Evolutionary conservation across 1,139 yeast species (phyloP).

Genomic region (Lodderomyces metapsilosis): DNA sequence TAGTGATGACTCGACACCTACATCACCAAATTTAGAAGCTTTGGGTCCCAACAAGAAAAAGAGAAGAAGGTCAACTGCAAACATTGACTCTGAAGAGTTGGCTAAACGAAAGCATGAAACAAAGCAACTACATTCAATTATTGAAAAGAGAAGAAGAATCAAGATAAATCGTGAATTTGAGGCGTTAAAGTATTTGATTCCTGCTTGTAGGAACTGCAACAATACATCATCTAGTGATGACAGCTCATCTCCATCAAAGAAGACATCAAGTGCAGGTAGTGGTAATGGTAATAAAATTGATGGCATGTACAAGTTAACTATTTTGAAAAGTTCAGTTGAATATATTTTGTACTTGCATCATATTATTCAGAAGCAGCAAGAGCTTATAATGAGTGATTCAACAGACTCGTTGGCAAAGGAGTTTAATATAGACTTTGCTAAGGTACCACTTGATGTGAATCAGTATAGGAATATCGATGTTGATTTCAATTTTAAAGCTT

Average conservation of each 20-base stretch:
- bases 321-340: slow-evolving; percentile 77
- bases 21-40: slow-evolving; percentile 11
- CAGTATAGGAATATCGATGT: slow-evolving; percentile 57
- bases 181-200: slow-evolving; percentile 72
- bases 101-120: slow-evolving; percentile 58
- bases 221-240: slow-evolving; percentile 9
- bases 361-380: slow-evolving; percentile 48
- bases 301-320: slow-evolving; percentile 79
- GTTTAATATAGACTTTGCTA: slow-evolving; percentile 47
- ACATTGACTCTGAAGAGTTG: slow-evolving; percentile 51
- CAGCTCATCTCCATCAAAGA: slow-evolving; percentile 10
- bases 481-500: slow-evolving; percentile 51
- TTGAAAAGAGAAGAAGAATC: slow-evolving; percentile 74
- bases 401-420: slow-evolving; percentile 13
- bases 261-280: slow-evolving; percentile 12
- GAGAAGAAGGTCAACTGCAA: slow-evolving; percentile 47
- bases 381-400: slow-evolving; percentile 22
- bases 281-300: slow-evolving; percentile 42
- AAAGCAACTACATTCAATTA: slow-evolving; percentile 69
- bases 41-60: slow-evolving; percentile 30
- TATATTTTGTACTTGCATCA: slow-evolving; percentile 70
- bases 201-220: slow-evolving; percentile 53
- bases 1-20: slow-evolving; percentile 5
- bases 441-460: slow-evolving; percentile 55
- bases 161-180: slow-evolving; percentile 83